Base-by-base conservation (phyloP, 2,329 filamentous ascomycete genomes). In the Ophiostoma fasciatum region DNA sequence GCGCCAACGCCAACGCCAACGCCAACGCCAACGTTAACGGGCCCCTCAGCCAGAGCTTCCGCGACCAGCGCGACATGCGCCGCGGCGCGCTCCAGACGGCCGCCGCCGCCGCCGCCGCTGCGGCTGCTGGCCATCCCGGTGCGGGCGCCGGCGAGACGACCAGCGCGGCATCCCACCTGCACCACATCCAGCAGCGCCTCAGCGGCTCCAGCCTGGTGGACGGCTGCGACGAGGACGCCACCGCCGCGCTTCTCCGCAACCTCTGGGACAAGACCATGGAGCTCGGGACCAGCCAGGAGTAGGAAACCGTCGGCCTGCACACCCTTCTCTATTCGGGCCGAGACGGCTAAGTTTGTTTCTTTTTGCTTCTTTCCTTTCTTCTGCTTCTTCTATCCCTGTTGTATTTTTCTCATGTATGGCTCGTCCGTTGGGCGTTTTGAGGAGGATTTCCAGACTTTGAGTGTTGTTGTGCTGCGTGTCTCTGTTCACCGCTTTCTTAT, bases 191-290 rank as follows among this genome's bases (percentile, higher is more conserved):
- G 17, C 59, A 59, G 26, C 47, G 59, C 6, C 51, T 69, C 2
- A 71, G 68, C 38, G 68, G 65, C 3, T 57, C 62, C 9, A 70
- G 64, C 37, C 52, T 65, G 3, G 60, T 62, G 0, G 64, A 64
- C n/a, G 57, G 54, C 4, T 59, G 63, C 17, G 66, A 66, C 19
- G 64, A 68, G 33, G 64, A 69, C 33, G 63, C 60, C 9, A 64
- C 68, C 1, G 55, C 62, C 1, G 57, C 64, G 5, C 46, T 75
- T 29, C 53, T 78, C 36, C 59, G 71, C 37, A 69, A 67, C 42
- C 51, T 78, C 33, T 78, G 73, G 73, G 71, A 77, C 31, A 75
- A 70, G 59, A 68, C 61, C 33, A 57, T 63, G 51, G 68, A 74
- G 46, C 54, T 74, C 39, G 67, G 68, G 46, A 64, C 65, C 20